Evolutionary conservation across 352 stramenopile species (phyloP).

Genomic region (Pythium aristosporum): DNA sequence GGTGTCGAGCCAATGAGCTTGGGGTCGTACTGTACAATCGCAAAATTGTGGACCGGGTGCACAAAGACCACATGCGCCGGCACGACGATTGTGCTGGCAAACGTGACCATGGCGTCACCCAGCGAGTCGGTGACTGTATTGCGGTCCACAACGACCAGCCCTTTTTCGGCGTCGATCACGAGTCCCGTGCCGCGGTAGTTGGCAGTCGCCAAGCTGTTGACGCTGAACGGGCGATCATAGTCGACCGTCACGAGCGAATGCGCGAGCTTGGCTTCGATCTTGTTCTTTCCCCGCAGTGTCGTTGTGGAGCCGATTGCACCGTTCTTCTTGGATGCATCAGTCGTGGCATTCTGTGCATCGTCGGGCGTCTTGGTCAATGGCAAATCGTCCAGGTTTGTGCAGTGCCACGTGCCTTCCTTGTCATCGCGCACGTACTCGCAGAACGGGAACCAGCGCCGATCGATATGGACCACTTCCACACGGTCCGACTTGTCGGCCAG

Average conservation of each 20-base stretch:
- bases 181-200: conserved; percentile 87
- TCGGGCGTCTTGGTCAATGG: conserved; percentile 5
- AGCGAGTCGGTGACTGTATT: conserved; percentile 91
- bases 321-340: conserved; percentile 17
- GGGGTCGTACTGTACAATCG: conserved; percentile 91
- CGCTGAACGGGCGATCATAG: conserved; percentile 83
- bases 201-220: conserved; percentile 82
- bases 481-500: conserved; percentile 76
- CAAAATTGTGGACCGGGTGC: conserved; percentile 92
- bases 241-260: conserved; percentile 85
- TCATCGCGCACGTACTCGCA: conserved; percentile 82
- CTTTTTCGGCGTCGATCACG: conserved; percentile 85
- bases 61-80: conserved; percentile 89
- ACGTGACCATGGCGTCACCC: conserved; percentile 88
- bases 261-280: conserved; percentile 76
- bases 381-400: conserved; percentile 50
- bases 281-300: conserved; percentile 79
- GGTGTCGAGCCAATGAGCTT: conserved; percentile 82
- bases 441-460: conserved; percentile 91
- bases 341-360: conserved; percentile 4
- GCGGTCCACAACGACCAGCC: conserved; percentile 90
- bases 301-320: conserved; percentile 69
- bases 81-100: conserved; percentile 89
- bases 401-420: conserved; percentile 76
- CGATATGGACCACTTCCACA: conserved; percentile 85